Base-by-base conservation (phyloP, 371 early-diverging fungal species). In the Mucor sp. region DNA sequence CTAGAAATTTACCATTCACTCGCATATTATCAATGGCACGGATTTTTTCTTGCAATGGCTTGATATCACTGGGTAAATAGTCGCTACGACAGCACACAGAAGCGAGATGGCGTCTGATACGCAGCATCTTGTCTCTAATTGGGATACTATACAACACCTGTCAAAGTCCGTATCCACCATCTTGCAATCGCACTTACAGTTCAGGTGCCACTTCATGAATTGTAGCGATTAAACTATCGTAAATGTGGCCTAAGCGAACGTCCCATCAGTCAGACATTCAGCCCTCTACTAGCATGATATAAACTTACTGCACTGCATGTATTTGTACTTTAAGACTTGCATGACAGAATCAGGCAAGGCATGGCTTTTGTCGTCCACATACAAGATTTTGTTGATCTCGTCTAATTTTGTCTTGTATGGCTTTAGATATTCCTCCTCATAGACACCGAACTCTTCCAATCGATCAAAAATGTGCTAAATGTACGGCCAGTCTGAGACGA, bases 401-500 rank as follows among this genome's bases (percentile, higher is more conserved):
- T 82, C 73, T 15, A 82, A 57, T 56, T 74, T 78, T n/a, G 61
- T 41, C 25, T 68, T 71, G 28, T 82, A 80, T 12, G 82, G 78
- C 12, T 67, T 70, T 25, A 82, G 62, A 14, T 74, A 82, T 39
- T 79, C 80, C 63, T 82, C 78, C 12, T 86, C 86, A 71, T 90
- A 92, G 28, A 90, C 80, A 4, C 89, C 93, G 23, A 87, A 84
- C 60, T 90, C 91, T 47, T 87, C 81, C 23, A 91, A 68, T 41
- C 90, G 80, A 58, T 86, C 88, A 70, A 92, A 84, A 69, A 90
- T 91, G 78, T 93, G 93, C 91, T 91, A 64, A 50, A 35, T 48
- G n/a, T 32, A 33, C 7, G 17, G 21, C 37, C 17, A 23, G 61
- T 37, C 23, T 56, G 25, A 32, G 21, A 21, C 19, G 6, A 30